These are phyloP conservation scores for Plasmodium chabaudi DNA, from an alignment of 169 alveolate species.

Conservation along the genomic window DNA sequence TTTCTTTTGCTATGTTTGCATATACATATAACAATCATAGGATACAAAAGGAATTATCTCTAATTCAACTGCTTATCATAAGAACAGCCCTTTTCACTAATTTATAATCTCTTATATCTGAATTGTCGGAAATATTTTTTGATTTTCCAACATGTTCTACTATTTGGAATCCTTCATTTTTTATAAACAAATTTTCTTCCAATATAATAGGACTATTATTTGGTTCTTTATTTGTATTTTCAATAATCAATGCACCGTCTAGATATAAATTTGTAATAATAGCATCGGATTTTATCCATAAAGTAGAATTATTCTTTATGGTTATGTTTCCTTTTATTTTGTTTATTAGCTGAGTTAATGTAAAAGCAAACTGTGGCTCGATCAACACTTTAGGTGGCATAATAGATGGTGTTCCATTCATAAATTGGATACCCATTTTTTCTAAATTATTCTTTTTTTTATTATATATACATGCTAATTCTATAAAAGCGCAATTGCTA, in stretches of 20 bases:
- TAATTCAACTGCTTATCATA: conserved; percentile 8
- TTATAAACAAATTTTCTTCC: conserved; percentile 35
- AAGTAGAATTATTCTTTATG: conserved; percentile 25
- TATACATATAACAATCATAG: too few species aligned
- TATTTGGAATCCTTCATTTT: conserved; percentile 49
- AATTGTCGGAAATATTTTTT: conserved; percentile 2
- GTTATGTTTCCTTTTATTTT: conserved; percentile 65
- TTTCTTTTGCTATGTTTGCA: too few species aligned
- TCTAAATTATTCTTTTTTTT: conserved; percentile 45
- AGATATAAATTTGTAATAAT: conserved; percentile 31
- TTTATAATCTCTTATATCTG: conserved; percentile 32
- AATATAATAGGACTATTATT: conserved; percentile 19
- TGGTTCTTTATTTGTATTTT: conserved; percentile 6
- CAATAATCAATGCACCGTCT: conserved; percentile 59
- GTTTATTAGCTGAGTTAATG: conserved; percentile 46
- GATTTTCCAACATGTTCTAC: neutral
- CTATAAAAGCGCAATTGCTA: conserved; percentile 82
- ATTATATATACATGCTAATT: conserved; percentile 82
- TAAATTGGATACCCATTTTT: conserved; percentile 12
- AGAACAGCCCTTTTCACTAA: conserved; percentile 37
- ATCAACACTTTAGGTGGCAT: conserved; percentile 67
- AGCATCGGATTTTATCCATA: conserved; percentile 65
- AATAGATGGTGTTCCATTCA: conserved; percentile 38
- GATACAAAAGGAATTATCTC: too few species aligned
- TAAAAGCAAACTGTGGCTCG: conserved; percentile 68